A percentile compares a stretch with the other conserved stretches of the same genome.
Conservation (phyloP, 306 rosid species). For the Citrullus amarus region DNA sequence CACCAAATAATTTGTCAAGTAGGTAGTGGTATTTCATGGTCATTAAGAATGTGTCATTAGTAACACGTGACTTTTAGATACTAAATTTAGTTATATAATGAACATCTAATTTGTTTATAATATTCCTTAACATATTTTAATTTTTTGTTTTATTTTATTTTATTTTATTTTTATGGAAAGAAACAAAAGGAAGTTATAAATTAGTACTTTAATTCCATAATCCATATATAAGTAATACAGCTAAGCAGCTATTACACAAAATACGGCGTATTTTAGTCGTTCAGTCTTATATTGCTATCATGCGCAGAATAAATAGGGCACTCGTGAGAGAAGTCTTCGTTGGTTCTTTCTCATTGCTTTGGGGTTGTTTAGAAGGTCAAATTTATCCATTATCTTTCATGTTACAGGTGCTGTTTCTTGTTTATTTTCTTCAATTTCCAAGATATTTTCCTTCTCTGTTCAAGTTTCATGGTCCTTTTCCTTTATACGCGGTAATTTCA, state of each 20-base stretch:
- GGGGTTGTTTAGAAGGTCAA: constrained; percentile 31
- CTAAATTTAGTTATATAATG: too few species aligned
- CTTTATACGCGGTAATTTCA: constrained; percentile 15
- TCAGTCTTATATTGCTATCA: neutral
- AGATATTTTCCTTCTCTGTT: constrained; percentile 12
- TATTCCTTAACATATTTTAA: too few species aligned
- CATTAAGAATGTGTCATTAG: too few species aligned
- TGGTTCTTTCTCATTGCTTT: constrained; percentile 16
- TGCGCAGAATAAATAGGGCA: neutral
- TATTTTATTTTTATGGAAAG: too few species aligned
- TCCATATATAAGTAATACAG: neutral
- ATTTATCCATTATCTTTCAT: constrained; percentile 24
- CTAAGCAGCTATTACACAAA: neutral
- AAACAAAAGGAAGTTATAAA: too few species aligned
- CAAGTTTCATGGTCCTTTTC: constrained; percentile 11
- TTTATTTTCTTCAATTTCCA: constrained; percentile 19
- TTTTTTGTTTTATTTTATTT: too few species aligned
- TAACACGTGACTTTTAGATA: too few species aligned
- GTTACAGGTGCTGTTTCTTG: constrained; percentile 33
- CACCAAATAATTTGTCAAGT: too few species aligned
- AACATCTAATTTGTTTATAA: too few species aligned
- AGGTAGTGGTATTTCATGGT: too few species aligned
- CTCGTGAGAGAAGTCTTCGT: constrained; percentile 5
- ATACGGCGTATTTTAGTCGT: neutral
- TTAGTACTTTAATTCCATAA: neutral